phyloP scores from a whole-genome alignment of 164 flowering plant species.

The Stephania yunnanensis region DNA sequence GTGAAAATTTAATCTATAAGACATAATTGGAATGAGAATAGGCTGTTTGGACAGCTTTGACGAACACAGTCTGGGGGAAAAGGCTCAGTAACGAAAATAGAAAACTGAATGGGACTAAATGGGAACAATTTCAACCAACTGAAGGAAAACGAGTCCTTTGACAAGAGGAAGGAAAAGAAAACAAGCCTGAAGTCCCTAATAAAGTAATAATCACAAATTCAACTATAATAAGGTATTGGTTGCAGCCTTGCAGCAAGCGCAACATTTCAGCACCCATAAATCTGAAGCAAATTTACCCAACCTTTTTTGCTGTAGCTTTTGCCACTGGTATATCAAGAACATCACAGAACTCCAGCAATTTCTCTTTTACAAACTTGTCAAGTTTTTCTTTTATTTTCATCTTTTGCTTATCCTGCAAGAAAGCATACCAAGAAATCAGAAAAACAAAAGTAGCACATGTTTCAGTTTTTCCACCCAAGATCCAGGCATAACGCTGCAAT shows the following conservation, averaged over 20 bases:
- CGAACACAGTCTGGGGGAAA: background rate
- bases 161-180: no score
- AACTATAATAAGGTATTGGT: no score
- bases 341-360: conserved; percentile 75
- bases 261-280: background rate
- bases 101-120: background rate
- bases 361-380: conserved; percentile 74
- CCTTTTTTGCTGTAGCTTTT: conserved; percentile 74
- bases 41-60: background rate
- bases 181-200: no score
- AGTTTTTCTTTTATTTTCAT: conserved; percentile 65
- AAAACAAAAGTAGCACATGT: background rate
- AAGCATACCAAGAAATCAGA: background rate
- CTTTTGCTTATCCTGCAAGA: conserved; percentile 74
- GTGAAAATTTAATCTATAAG: background rate
- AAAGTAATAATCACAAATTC: no score
- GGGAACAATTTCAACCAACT: background rate
- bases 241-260: no score
- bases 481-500: background rate
- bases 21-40: background rate
- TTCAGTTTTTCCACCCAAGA: background rate
- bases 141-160: background rate
- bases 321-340: conserved; percentile 66
- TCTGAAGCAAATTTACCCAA: conserved; percentile 19
- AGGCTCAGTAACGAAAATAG: background rate